Base-by-base conservation (phyloP, 78 protist genomes). In the Cavenderia fasciculata region DNA sequence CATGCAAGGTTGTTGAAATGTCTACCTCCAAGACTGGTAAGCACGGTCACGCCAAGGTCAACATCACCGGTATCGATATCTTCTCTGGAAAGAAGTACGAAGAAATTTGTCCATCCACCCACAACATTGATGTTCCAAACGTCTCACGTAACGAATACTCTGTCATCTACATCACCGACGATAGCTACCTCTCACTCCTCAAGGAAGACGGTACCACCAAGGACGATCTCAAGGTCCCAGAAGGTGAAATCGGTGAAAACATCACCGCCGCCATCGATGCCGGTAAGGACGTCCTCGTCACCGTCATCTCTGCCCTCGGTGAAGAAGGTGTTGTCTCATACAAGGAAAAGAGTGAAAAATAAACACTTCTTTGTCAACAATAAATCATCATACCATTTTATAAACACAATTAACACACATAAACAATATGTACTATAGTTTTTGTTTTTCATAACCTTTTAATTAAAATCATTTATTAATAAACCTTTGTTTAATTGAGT, bases 31-130 rank as follows among this genome's bases (percentile, higher is more conserved):
- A 98, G 97, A 98, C 99, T 43, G 99, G 99, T 63, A 98, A 98
- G 98, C 99, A 98, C 96, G 99, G 99, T 27, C 99, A 97, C 96
- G 99, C 99, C 68, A 98, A 98, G 96, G 97, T 94, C 72, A 71
- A 97, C 92, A 25, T 97, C 41, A 77, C 79, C 49, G 99, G 94
- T 59, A 69, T 95, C 25, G 99, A 98, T 70, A 97, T 98, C 89
- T 98, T 98, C 98, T 96, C 97, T 40, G 98, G 98, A 70, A 94
- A 88, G 95, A 98, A 98, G 96, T 52, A 65, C 76, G 99, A 98
- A 93, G 99, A 96, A 46, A 72, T 96, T 43, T 77, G 79, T 47
- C 98, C 99, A 52, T 84, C 99, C 43, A 92, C 99, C 61, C 99
- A 97, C 96, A 98, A 97, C 96, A 88, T 97, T 68, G 92, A 90